Conservation (phyloP, 495 filamentous ascomycete species). For the Lasiosphaeria hispida region DNA sequence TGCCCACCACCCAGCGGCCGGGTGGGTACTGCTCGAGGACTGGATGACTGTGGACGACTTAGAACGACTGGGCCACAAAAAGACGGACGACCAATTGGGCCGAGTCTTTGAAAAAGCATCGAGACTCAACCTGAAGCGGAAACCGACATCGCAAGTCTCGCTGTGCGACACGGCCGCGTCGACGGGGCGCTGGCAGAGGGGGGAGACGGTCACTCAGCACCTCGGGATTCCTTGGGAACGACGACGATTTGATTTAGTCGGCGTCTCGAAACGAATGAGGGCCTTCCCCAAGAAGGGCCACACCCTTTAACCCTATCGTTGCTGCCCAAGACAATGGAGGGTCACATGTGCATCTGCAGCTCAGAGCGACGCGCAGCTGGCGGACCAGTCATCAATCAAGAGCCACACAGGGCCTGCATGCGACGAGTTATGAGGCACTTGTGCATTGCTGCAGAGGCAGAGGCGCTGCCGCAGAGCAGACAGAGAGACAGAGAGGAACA, state of each 20-base stretch:
- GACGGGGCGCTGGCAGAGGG: too few species aligned
- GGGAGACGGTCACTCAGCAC: too few species aligned
- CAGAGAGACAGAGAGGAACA: not conserved
- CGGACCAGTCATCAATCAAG: constrained; percentile 29
- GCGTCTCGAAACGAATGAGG: constrained; percentile 4
- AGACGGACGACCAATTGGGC: constrained; percentile 24
- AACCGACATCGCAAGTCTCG: constrained; percentile 16
- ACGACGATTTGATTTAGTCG: not conserved
- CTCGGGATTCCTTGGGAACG: too few species aligned
- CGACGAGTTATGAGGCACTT: constrained; percentile 23
- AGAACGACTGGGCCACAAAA: not conserved
- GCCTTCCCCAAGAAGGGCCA: constrained; percentile 25
- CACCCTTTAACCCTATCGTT: constrained; percentile 25
- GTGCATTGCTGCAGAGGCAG: constrained; percentile 14
- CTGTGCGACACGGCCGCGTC: constrained; percentile 8
- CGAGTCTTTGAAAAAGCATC: constrained; percentile 17
- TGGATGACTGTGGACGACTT: not conserved
- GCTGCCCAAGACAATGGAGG: constrained; percentile 27
- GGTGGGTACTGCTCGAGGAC: constrained; percentile 19
- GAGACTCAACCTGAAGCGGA: constrained; percentile 15
- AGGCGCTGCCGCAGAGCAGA: not conserved
- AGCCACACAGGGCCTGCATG: constrained; percentile 22
- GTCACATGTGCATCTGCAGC: constrained; percentile 40
- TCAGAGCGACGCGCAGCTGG: constrained; percentile 27
- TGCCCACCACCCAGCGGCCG: constrained; percentile 15